Evolutionary conservation across 1,284 basidiomycete genomes (phyloP).

Genomic region (Exobasidium rhododendri): DNA sequence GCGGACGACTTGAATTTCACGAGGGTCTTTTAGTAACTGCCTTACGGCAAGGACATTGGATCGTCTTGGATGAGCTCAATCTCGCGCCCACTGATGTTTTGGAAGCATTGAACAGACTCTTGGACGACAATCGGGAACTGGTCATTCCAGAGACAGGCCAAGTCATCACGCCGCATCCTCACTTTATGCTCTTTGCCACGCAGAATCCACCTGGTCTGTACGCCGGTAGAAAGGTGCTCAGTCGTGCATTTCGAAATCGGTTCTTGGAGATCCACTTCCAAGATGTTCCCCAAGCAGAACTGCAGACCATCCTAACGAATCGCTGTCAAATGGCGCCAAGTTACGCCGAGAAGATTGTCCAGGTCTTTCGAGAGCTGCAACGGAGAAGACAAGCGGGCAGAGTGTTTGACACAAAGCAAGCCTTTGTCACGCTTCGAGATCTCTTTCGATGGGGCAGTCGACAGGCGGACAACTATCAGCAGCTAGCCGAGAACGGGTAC

Average conservation of each 20-base stretch:
- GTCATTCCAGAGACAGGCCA: constrained; percentile 96
- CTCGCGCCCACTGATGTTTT: constrained; percentile 96
- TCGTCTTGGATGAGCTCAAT: constrained; percentile 96
- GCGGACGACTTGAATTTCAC: constrained; percentile 88
- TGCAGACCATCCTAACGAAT: constrained; percentile 71
- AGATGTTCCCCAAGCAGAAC: constrained; percentile 88
- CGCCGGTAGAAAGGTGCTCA: constrained; percentile 89
- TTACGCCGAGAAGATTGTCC: constrained; percentile 87
- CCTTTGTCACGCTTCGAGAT: constrained; percentile 94
- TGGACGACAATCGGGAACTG: constrained; percentile 96
- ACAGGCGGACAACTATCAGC: constrained; percentile 77
- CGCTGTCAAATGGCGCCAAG: constrained; percentile 50
- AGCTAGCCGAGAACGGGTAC: constrained; percentile 92
- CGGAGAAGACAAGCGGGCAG: constrained; percentile 82
- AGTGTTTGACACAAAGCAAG: constrained; percentile 95
- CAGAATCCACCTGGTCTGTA: constrained; percentile 98
- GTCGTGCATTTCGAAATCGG: constrained; percentile 94
- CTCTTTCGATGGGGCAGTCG: constrained; percentile 95
- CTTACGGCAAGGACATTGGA: constrained; percentile 89
- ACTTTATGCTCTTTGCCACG: constrained; percentile 97
- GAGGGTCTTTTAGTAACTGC: constrained; percentile 88
- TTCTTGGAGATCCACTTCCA: constrained; percentile 98
- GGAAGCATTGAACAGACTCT: constrained; percentile 90
- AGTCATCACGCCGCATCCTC: constrained; percentile 84
- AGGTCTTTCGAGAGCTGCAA: constrained; percentile 88